Evolutionary conservation across 768 basidiomycete genomes (phyloP), one percentile per base, ranked within the genome.

Genomic region (Gymnopilus junonius): DNA sequence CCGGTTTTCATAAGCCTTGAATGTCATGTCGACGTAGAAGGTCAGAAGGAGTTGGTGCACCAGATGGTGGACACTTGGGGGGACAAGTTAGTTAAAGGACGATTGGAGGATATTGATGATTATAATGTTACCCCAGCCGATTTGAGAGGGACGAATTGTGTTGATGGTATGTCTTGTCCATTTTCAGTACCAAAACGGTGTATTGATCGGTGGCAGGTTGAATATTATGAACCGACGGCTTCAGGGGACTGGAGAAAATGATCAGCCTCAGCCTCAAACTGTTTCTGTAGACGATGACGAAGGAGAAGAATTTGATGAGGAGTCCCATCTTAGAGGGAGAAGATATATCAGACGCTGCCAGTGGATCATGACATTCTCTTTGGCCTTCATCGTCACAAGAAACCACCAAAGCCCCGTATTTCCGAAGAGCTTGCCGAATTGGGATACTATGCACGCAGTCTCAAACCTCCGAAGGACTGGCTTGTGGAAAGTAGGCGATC

Each of bases 1-100:
- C 87, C 88, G 2, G 77, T 88, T 20, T 69, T 88, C 61, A 80
- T 89, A 53, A 85, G 83, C 39, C 76, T 89, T 4, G 88, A 89
- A 69, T 88, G 87, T 65, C 88, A 89, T 62, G 87, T 89, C 25
- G 79, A 78, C 17, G 71, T 79, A 0, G 74, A 75, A 27, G 79
- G 79, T 0, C 88, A 89, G 69, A 71, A 73, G 20, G 81, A 87
- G 65, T 72, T 89, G n/a, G 84, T 89, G 10, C 69, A 71, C 27
- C 77, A 84, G 45, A 82, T 89, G 79, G 73, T 76, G 58, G 79
- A 77, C 4, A 76, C 76, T 2, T 87, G 86, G 83, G 85, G 85
- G 0, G 74, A 79, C 15, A 84, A 81, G 68, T 70, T 89, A 3
- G 83, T 88, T 2, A 71, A 79, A 43, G 69, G 73, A 21, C 70